phyloP scores from a whole-genome alignment of 768 basidiomycete species.

The Candolleomyces eurysporus region DNA sequence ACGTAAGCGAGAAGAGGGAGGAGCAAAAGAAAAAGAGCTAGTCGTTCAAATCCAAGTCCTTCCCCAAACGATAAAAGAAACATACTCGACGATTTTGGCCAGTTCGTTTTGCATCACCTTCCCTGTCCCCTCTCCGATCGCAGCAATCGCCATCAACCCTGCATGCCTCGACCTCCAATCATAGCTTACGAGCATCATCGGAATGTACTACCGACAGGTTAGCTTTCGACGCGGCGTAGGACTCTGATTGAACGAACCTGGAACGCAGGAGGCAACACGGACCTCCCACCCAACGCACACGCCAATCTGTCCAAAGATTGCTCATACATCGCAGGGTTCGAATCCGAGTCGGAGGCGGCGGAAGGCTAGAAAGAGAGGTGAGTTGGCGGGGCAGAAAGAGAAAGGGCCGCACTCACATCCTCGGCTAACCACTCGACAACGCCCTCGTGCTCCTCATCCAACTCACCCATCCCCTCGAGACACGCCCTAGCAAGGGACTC shows the following conservation, averaged over 20 bases:
- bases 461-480: conserved; percentile 79
- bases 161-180: conserved; percentile 88
- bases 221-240: neutral
- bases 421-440: conserved; percentile 66
- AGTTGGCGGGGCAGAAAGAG: conserved; percentile 1
- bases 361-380: conserved; percentile 36
- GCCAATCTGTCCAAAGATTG: conserved; percentile 81
- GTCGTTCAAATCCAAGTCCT: too few relatives aligned
- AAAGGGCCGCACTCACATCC: conserved; percentile 53
- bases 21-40: neutral
- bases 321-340: conserved; percentile 75
- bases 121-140: conserved; percentile 81
- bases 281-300: conserved; percentile 73
- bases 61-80: neutral
- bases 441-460: conserved; percentile 51
- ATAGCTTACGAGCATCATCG: conserved; percentile 75
- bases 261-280: conserved; percentile 78
- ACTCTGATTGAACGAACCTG: conserved; percentile 33
- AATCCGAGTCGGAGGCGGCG: conserved; percentile 56
- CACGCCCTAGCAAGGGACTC: conserved; percentile 69
- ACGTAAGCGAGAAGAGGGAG: neutral
- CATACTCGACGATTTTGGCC: conserved; percentile 79
- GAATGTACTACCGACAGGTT: conserved; percentile 50
- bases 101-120: conserved; percentile 82
- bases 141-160: conserved; percentile 83